Percentiles rank a stretch among this genome's conserved stretches.
Evolutionary conservation across 768 basidiomycete species (phyloP).

Genomic region (Lyophyllum semitale): DNA sequence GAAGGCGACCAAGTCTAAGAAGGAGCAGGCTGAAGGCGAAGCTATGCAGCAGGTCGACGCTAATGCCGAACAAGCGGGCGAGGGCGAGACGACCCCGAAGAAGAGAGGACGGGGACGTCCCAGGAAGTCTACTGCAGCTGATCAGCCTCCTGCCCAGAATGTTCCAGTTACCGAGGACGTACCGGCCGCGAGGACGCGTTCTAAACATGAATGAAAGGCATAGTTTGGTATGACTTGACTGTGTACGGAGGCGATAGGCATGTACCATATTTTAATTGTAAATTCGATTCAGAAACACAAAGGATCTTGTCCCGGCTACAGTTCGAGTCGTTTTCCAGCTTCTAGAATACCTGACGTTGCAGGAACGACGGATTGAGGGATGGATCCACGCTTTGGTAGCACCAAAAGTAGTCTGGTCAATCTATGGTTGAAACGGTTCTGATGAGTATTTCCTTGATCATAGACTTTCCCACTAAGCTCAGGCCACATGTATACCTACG

Average conservation of each 20-base stretch:
- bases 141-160: slow-evolving; percentile 2
- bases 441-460: too few relatives aligned
- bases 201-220: slow-evolving; percentile 7
- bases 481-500: too few relatives aligned
- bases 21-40: slow-evolving; percentile 4
- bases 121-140: slow-evolving; percentile 12
- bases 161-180: slow-evolving; percentile 2
- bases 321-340: background rate
- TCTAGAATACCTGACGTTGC: too few relatives aligned
- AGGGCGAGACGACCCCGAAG: background rate
- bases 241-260: background rate
- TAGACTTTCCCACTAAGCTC: too few relatives aligned
- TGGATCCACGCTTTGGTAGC: too few relatives aligned
- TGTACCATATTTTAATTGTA: background rate
- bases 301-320: background rate
- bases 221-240: background rate
- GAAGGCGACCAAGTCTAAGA: slow-evolving; percentile 15
- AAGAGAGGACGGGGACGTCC: slow-evolving; percentile 13
- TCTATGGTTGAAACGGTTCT: too few relatives aligned
- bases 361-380: too few relatives aligned
- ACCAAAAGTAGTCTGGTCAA: too few relatives aligned
- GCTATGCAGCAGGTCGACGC: background rate
- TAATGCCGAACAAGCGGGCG: background rate
- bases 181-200: slow-evolving; percentile 18
- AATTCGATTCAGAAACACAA: background rate